Evolutionary conservation across 2,329 filamentous ascomycete species (phyloP).

Genomic region (Capronia coronata): DNA sequence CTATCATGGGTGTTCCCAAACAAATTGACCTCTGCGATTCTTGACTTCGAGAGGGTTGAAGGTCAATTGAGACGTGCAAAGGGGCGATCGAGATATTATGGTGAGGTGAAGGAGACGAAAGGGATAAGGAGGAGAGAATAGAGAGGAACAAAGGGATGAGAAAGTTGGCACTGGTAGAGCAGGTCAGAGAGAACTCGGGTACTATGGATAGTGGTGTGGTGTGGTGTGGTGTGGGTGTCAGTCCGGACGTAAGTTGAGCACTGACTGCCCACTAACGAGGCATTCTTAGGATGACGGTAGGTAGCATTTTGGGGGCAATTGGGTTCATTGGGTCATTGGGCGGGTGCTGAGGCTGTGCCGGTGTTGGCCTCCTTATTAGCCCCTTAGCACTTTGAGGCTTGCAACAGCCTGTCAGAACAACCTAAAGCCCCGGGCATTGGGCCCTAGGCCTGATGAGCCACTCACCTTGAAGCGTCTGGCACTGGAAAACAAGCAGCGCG

Average conservation of each 20-base stretch:
- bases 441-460: background rate
- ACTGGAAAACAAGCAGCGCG: background rate
- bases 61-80: background rate
- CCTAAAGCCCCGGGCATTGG: background rate
- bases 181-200: background rate
- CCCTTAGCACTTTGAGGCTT: background rate
- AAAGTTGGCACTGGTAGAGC: background rate
- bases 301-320: background rate
- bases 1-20: background rate
- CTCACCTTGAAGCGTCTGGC: background rate
- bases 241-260: background rate
- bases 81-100: background rate
- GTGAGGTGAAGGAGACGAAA: background rate
- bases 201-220: background rate
- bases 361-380: too few relatives aligned
- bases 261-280: background rate
- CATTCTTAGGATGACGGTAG: background rate
- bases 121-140: background rate
- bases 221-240: too few relatives aligned
- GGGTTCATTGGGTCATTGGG: too few relatives aligned
- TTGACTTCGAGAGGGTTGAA: slow-evolving; percentile 1
- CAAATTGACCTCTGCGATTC: background rate
- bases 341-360: slow-evolving; percentile 17
- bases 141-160: background rate
- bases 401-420: background rate